Evolutionary conservation across 2,329 filamentous ascomycete species (phyloP), one percentile per base, ranked within the genome.

Genomic region (Calonectria pseudoturangicola): DNA sequence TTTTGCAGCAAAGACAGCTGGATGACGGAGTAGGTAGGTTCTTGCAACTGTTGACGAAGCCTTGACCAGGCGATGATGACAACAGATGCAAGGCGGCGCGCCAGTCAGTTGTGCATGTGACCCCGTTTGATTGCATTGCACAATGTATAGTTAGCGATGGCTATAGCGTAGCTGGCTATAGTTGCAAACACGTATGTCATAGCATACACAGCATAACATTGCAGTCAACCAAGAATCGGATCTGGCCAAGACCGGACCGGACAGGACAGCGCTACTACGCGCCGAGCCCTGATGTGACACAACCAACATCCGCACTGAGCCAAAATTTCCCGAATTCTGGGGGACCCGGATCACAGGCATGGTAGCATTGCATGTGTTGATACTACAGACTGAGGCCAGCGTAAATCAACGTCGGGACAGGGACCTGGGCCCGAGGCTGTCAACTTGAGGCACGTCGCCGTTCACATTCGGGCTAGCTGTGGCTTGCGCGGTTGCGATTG

Each of bases 361-460:
- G 12, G 64, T 68, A 63, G 66, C 54, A 63, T 68, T 68, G 66
- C 56, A 50, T 28, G 33, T 36, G 66, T 43, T 63, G 54, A 47
- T 63, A 58, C 54, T 13, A 28, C 51, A 21, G 54, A 58, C 30
- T 39, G 54, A 58, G 54, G 54, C 63, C 69, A 64, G 69, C 70
- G 70, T 71, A 68, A 71, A 68, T 58, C 41, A 48, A 58, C 70
- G 70, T 67, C 58, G 64, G 64, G 48, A 48, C 69, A 71, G 64
- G 65, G 70, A 64, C 64, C 50, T 48, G 56, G 48, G 21, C 39
- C 27, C 25, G 58, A 62, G 43, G 47, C 54, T 21, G 39, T 39
- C 51, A 66, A 71, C 56, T 62, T 41, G 58, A 50, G 33, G 54
- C 30, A 58, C 54, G n/a, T 58, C 50, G 50, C 30, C 54, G 54